A percentile compares a stretch with the other conserved stretches of the same genome.
Evolutionary conservation across 306 rosid species (phyloP).

Genomic region (Vachellia pachyceras): DNA sequence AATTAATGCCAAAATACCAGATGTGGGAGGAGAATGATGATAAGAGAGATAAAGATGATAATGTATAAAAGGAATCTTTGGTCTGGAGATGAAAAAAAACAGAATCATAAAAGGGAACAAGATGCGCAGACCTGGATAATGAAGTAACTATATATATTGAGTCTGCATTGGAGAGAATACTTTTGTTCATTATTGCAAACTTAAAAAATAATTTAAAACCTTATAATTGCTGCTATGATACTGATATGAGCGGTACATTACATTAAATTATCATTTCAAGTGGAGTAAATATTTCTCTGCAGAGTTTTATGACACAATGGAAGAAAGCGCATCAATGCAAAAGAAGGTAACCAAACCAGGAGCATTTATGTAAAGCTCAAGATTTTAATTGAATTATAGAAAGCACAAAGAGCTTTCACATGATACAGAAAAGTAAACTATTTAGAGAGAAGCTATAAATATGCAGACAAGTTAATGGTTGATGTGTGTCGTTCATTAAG

Average conservation of each 20-base stretch:
- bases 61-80: slow-evolving; percentile 50
- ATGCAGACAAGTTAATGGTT: too few species aligned
- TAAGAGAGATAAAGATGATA: slow-evolving; percentile 41
- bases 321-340: neutral
- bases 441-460: too few species aligned
- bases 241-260: slow-evolving; percentile 21
- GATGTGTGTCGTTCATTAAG: too few species aligned
- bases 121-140: slow-evolving; percentile 67
- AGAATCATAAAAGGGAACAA: slow-evolving; percentile 46
- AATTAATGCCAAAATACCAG: slow-evolving; percentile 30
- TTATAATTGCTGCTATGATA: slow-evolving; percentile 7
- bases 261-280: slow-evolving; percentile 29
- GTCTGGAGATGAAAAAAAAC: slow-evolving; percentile 33
- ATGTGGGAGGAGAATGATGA: slow-evolving; percentile 33
- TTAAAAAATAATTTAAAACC: slow-evolving; percentile 18
- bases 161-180: slow-evolving; percentile 23
- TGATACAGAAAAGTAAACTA: neutral
- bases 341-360: neutral
- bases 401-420: neutral
- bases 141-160: slow-evolving; percentile 58
- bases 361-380: neutral
- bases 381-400: neutral
- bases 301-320: slow-evolving; percentile 35
- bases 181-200: slow-evolving; percentile 62
- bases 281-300: slow-evolving; percentile 38